These are phyloP conservation scores for Polygonum maritimum DNA, from an alignment of 148 eudicot genomes.

Conservation along the genomic window DNA sequence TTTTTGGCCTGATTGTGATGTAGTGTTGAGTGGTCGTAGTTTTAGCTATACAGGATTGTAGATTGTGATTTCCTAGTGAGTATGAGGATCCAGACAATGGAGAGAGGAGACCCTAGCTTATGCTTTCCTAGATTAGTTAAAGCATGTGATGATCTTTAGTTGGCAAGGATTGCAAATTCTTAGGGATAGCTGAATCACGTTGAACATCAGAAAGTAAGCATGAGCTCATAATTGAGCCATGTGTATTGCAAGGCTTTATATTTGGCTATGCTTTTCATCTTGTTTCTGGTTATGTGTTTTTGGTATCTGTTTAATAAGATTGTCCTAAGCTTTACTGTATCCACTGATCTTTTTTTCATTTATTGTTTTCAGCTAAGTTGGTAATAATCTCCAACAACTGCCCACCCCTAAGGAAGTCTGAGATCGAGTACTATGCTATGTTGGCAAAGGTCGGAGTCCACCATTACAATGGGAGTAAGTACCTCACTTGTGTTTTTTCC, in stretches of 20 bases:
- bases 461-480: slow-evolving; percentile 90
- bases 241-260: neutral
- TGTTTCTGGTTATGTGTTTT: neutral
- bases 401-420: slow-evolving; percentile 80
- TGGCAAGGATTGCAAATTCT: neutral
- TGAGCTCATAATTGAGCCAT: neutral
- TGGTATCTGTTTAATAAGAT: neutral
- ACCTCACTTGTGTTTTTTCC: neutral
- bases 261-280: neutral
- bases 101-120: neutral
- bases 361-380: slow-evolving; percentile 47
- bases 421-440: slow-evolving; percentile 94
- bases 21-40: neutral
- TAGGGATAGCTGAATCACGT: neutral
- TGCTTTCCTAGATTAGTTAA: neutral
- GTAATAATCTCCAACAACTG: slow-evolving; percentile 81
- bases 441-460: slow-evolving; percentile 82
- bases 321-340: neutral
- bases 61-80: neutral
- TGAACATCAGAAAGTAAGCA: neutral
- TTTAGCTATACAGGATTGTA: neutral
- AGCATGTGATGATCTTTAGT: neutral
- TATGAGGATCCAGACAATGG: neutral
- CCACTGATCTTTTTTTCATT: neutral
- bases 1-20: neutral